These are phyloP conservation scores for Hirschfeldia incana DNA, from an alignment of 345 rosid genomes.

Conservation along the genomic window DNA sequence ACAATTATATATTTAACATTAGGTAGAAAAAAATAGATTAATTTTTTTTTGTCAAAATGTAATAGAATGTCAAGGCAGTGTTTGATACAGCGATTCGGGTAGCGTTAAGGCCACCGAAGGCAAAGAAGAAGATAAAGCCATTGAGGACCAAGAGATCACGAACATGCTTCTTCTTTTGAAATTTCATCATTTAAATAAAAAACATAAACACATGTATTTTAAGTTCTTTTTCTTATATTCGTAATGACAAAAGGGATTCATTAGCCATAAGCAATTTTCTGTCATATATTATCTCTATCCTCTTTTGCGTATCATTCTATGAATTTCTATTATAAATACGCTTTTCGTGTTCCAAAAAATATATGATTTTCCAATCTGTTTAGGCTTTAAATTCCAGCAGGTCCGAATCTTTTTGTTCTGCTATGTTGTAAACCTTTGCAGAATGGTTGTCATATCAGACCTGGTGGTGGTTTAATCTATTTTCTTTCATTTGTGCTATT, in stretches of 20 bases:
- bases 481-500: neutral
- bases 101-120: constrained; percentile 66
- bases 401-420: no score
- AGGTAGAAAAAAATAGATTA: neutral
- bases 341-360: no score
- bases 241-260: neutral
- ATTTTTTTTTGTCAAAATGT: neutral
- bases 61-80: constrained; percentile 71
- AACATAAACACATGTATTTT: neutral
- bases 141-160: constrained; percentile 39
- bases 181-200: neutral
- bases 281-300: neutral
- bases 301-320: neutral
- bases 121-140: constrained; percentile 52
- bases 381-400: neutral
- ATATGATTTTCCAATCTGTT: neutral
- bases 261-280: neutral
- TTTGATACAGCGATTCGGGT: constrained; percentile 72
- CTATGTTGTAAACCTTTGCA: no score
- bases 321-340: neutral
- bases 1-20: neutral
- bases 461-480: neutral
- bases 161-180: constrained; percentile 53
- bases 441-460: no score
- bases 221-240: neutral